phyloP scores from a whole-genome alignment of 257 asterid genomes.

The Lithospermum erythrorhizon region DNA sequence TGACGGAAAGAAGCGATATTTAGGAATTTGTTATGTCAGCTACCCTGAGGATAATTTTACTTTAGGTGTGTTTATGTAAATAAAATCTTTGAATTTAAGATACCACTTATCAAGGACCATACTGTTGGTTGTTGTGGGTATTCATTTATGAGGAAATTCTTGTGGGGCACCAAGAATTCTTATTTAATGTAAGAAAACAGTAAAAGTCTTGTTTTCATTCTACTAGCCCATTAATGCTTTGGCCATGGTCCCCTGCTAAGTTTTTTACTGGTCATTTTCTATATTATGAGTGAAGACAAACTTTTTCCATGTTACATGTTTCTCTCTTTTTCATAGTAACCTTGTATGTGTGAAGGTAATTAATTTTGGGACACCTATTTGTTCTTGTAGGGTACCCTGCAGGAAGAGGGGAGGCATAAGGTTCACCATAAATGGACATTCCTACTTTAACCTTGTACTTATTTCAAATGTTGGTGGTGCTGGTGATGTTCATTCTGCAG shows the following conservation, averaged over 20 bases:
- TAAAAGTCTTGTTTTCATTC: not conserved
- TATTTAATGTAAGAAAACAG: not conserved
- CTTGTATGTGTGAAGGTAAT: not conserved
- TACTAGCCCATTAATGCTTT: not conserved
- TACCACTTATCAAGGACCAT: too few relatives aligned
- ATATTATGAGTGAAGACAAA: not conserved
- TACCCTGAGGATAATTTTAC: too few relatives aligned
- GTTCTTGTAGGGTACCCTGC: conserved; percentile 57
- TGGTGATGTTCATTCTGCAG: conserved; percentile 69
- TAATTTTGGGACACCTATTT: not conserved
- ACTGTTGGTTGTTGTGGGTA: not conserved
- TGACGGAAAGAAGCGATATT: too few relatives aligned
- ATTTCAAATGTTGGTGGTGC: conserved; percentile 84
- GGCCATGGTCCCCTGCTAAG: conserved; percentile 1
- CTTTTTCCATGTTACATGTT: conserved; percentile 1
- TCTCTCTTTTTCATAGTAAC: not conserved
- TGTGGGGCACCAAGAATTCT: not conserved
- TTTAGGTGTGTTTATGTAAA: too few relatives aligned
- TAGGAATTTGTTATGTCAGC: too few relatives aligned
- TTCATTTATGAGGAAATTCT: not conserved
- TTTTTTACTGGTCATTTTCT: not conserved
- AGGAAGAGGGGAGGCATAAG: conserved; percentile 74
- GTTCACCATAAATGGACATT: conserved; percentile 82
- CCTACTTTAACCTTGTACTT: conserved; percentile 76
- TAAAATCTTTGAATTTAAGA: too few relatives aligned